phyloP scores from a whole-genome alignment of 1,284 basidiomycete genomes.

The Fomes fomentarius region DNA sequence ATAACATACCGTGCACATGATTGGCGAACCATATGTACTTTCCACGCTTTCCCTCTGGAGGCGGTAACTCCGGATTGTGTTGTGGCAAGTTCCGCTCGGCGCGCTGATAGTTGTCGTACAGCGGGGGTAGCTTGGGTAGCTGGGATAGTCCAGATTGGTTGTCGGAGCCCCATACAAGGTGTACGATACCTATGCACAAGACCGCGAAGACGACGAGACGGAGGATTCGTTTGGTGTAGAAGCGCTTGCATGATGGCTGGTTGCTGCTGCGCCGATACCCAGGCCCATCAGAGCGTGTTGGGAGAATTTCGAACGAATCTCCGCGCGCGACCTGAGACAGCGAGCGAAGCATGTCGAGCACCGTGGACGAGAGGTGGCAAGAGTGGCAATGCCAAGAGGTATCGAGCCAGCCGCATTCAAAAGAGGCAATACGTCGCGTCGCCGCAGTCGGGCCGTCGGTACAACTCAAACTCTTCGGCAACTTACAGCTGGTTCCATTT shows the following conservation, averaged over 20 bases:
- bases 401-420: not conserved
- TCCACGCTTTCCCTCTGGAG: constrained; percentile 44
- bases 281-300: constrained; percentile 1
- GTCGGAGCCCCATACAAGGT: constrained; percentile 15
- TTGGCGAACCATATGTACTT: constrained; percentile 54
- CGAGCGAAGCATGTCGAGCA: constrained; percentile 18
- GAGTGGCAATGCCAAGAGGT: too few relatives aligned
- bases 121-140: constrained; percentile 43
- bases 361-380: not conserved
- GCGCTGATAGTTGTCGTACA: constrained; percentile 48
- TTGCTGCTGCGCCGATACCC: not conserved
- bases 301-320: constrained; percentile 9
- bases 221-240: constrained; percentile 17
- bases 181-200: constrained; percentile 7
- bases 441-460: not conserved
- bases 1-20: constrained; percentile 44
- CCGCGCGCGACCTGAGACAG: too few relatives aligned
- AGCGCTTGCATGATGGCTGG: constrained; percentile 13
- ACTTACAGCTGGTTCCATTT: too few relatives aligned
- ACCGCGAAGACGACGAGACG: constrained; percentile 8
- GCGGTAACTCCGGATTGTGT: constrained; percentile 43
- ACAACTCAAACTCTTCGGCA: too few relatives aligned
- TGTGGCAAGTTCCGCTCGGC: constrained; percentile 51
- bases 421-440: not conserved
- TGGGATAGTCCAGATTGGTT: too few relatives aligned